Conservation (phyloP, 2,329 filamentous ascomycete genomes). For the Tolypocladium pustulatum region DNA sequence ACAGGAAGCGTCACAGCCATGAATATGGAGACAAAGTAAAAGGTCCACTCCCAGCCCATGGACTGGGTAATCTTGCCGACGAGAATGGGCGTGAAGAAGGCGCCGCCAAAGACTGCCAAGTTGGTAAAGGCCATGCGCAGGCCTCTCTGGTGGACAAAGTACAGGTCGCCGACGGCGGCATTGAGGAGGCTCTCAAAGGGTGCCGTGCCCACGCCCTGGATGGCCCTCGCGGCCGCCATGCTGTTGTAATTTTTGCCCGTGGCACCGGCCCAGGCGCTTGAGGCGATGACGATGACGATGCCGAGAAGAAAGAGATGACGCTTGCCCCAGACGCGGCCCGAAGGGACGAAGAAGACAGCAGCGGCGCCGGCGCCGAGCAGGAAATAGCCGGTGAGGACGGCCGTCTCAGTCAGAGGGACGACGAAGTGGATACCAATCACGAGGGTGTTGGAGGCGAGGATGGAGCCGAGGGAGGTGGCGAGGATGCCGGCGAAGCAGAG, state of each 20-base stretch:
- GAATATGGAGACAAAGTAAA: conserved; percentile 83
- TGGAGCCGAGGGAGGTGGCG: conserved; percentile 71
- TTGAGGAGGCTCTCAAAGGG: conserved; percentile 89
- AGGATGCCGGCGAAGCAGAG: conserved; percentile 76
- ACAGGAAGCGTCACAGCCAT: conserved; percentile 57
- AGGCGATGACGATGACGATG: conserved; percentile 59
- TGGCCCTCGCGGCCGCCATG: conserved; percentile 66
- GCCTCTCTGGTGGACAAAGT: conserved; percentile 77
- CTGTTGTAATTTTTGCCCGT: conserved; percentile 58
- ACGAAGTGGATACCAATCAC: conserved; percentile 59
- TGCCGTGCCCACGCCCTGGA: conserved; percentile 78
- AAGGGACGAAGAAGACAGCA: conserved; percentile 78
- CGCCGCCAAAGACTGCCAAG: conserved; percentile 45
- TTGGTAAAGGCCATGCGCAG: conserved; percentile 75
- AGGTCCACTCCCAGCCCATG: conserved; percentile 79
- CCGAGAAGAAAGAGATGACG: conserved; percentile 78
- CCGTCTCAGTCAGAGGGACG: conserved; percentile 61
- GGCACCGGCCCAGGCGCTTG: conserved; percentile 68
- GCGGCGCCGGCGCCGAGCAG: conserved; percentile 73
- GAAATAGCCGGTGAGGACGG: conserved; percentile 78
- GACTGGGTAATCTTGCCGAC: conserved; percentile 73
- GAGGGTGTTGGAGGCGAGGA: conserved; percentile 81
- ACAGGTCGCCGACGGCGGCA: conserved; percentile 79
- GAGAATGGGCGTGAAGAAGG: conserved; percentile 70
- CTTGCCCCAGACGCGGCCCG: conserved; percentile 85